A percentile compares a stretch with the other conserved stretches of the same genome.
These are phyloP conservation scores for Pelargonium australe DNA, from an alignment of 441 rosid genomes.

Conservation along the genomic window DNA sequence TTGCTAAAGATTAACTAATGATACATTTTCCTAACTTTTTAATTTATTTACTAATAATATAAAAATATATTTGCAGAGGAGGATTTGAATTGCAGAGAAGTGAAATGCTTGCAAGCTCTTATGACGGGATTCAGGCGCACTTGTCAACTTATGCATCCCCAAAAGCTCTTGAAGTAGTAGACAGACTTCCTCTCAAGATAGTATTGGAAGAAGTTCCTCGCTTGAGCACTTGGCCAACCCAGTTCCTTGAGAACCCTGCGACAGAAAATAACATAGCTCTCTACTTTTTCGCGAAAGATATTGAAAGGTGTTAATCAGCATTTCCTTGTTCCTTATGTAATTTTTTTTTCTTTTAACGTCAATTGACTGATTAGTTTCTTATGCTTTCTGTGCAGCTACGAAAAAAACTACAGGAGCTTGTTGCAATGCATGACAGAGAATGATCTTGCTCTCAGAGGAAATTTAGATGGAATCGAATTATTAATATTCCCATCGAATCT, in stretches of 20 bases:
- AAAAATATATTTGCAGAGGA: conserved; percentile 23
- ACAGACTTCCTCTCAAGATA: conserved; percentile 25
- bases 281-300: conserved; percentile 29
- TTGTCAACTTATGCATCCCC: conserved; percentile 23
- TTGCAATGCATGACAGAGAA: conserved; percentile 24
- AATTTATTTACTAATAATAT: too few relatives aligned
- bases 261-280: conserved; percentile 31
- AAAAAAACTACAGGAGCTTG: conserved; percentile 24
- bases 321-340: background rate
- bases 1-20: background rate
- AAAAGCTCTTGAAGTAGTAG: conserved; percentile 27
- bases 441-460: conserved; percentile 29
- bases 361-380: conserved; percentile 7
- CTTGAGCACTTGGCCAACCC: conserved; percentile 25
- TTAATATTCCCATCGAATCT: conserved; percentile 28
- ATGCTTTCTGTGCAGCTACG: conserved; percentile 25
- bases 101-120: conserved; percentile 17
- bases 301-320: conserved; percentile 21
- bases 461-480: conserved; percentile 24
- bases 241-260: conserved; percentile 18
- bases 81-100: conserved; percentile 26
- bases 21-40: background rate
- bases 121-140: conserved; percentile 31
- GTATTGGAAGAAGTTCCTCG: conserved; percentile 26
- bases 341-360: background rate